These are phyloP conservation scores for Begonia peltatifolia DNA, from an alignment of 306 rosid genomes.

Conservation along the genomic window DNA sequence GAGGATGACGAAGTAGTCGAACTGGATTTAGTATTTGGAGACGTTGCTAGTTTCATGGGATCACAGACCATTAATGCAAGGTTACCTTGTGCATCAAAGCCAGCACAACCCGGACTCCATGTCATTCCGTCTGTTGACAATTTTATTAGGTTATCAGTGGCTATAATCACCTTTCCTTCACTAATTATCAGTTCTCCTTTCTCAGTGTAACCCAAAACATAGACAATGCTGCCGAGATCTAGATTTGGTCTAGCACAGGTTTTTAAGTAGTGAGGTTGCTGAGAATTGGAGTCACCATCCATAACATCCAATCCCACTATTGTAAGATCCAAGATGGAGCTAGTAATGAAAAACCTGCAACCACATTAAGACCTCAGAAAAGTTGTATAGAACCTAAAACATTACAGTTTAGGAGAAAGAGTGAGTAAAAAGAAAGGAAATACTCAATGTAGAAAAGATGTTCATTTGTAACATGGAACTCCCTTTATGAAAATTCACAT, in stretches of 20 bases:
- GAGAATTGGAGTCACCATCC: conserved; percentile 76
- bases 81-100: conserved; percentile 83
- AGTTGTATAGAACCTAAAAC: neutral
- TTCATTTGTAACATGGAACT: too few relatives aligned
- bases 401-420: too few relatives aligned
- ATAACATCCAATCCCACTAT: conserved; percentile 79
- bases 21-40: conserved; percentile 77
- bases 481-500: too few relatives aligned
- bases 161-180: conserved; percentile 91
- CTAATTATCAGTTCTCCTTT: conserved; percentile 66
- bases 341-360: conserved; percentile 90
- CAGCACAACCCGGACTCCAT: conserved; percentile 94
- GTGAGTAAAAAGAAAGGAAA: too few relatives aligned
- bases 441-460: too few relatives aligned
- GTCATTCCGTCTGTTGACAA: conserved; percentile 68
- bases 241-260: conserved; percentile 68
- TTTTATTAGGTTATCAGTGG: conserved; percentile 92
- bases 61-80: conserved; percentile 96
- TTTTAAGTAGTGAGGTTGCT: conserved; percentile 62
- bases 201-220: conserved; percentile 70
- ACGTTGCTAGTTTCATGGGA: conserved; percentile 95
- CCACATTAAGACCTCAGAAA: conserved; percentile 12
- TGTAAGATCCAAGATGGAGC: conserved; percentile 93
- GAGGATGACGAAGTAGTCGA: conserved; percentile 71
- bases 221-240: conserved; percentile 77